Evolutionary conservation across 1,139 yeast species (phyloP), one percentile per base, ranked within the genome.

Genomic region (Geotrichum histeridarum): DNA sequence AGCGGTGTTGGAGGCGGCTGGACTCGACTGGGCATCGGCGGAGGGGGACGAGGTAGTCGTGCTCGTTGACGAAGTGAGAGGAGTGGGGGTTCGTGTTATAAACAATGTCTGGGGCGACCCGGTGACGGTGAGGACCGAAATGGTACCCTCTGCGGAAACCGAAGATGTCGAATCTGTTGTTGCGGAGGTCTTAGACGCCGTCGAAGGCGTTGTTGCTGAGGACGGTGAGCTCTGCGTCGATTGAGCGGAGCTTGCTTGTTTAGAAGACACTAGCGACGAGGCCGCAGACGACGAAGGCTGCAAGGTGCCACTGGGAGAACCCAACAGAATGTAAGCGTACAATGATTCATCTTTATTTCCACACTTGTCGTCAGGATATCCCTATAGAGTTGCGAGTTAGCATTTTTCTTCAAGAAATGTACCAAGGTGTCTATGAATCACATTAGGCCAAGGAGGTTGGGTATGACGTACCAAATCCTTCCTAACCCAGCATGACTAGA

Each of bases 331-430:
- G 60, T 79, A 79, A 4, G 78, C 81, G 59, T 61, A 79, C 11
- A 67, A 64, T 2, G 71, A 72, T 12, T 71, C 59, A 11, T 59
- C 62, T 5, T 56, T 42, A 59, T 69, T 70, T 4, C 82, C 83
- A 60, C 83, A 79, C 41, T 61, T 58, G 59, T 79, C 82, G 9
- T 55, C 50, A 0, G 73, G 73, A 60, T 64, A 79, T 0, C 83
- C 83, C 57, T 50, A 45, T 8, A 39, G 9, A 4, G 8, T 22
- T 22, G 8, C 11, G 42, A 15, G 17, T 39, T 39, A 39, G 30
- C 30, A 39, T 27, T 18, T 8, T 15, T 18, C 30, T 27, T 8
- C 22, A 15, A 15, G 22, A 4, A 14, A 17, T 7, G 6, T 6
- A 14, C 35, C 35, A 11, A n/a, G n/a, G 38, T 12, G n/a, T n/a